These are phyloP conservation scores for Eutrema salsugineum DNA, from an alignment of 441 rosid genomes.

Conservation along the genomic window DNA sequence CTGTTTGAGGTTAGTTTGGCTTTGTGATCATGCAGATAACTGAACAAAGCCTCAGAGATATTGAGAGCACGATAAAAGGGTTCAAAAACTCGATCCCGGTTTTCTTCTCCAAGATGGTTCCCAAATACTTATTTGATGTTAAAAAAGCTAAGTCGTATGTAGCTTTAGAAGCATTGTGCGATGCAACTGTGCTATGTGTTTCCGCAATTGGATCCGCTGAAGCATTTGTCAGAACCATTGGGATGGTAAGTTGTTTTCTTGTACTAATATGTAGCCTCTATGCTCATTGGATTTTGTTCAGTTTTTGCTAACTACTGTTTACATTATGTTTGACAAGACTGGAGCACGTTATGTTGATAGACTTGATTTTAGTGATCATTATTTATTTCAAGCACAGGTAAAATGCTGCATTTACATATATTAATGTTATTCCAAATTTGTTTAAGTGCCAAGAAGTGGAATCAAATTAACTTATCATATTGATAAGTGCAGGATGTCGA, in stretches of 20 bases:
- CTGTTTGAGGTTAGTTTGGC: slow-evolving; percentile 14
- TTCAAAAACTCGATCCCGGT: slow-evolving; percentile 51
- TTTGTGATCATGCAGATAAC: slow-evolving; percentile 40
- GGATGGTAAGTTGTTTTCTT: slow-evolving; percentile 41
- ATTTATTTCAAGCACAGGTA: slow-evolving; percentile 55
- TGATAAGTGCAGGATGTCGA: slow-evolving; percentile 51
- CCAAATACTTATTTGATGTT: slow-evolving; percentile 54
- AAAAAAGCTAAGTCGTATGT: slow-evolving; percentile 34
- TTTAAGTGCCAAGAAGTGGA: background rate
- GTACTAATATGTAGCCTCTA: background rate
- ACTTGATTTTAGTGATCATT: slow-evolving; percentile 79
- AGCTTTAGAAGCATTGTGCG: slow-evolving; percentile 35
- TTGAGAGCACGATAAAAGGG: slow-evolving; percentile 45
- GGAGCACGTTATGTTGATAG: slow-evolving; percentile 56
- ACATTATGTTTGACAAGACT: slow-evolving; percentile 45
- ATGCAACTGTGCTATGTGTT: slow-evolving; percentile 55
- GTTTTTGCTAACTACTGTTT: background rate
- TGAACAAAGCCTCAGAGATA: slow-evolving; percentile 42
- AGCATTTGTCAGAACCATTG: slow-evolving; percentile 54
- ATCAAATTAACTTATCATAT: background rate
- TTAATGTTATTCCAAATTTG: background rate
- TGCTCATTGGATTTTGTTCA: background rate
- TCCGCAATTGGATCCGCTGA: slow-evolving; percentile 77
- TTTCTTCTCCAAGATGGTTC: slow-evolving; percentile 61
- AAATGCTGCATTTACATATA: background rate